A percentile compares a stretch with the other conserved stretches of the same genome.
Evolutionary conservation across 192 early-diverging fungal species (phyloP).

Genomic region (Dissophora globulifera): DNA sequence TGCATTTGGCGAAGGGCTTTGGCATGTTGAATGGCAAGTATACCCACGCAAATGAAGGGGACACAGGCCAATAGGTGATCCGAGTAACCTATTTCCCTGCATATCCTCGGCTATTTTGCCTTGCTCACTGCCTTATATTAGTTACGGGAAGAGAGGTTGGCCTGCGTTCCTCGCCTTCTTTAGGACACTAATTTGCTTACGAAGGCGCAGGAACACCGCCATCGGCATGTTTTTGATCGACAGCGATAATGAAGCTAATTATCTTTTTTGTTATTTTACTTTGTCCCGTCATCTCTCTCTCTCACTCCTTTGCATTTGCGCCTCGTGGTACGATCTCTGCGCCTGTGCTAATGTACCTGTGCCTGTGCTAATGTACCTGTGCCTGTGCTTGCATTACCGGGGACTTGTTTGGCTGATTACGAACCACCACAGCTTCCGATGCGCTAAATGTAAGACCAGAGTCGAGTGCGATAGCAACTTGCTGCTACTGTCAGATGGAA

Average conservation of each 20-base stretch:
- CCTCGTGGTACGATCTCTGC: too few species aligned
- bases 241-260: too few species aligned
- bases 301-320: background rate
- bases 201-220: too few species aligned
- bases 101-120: too few species aligned
- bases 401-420: background rate
- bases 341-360: background rate
- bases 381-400: background rate
- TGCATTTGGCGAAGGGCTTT: constrained; percentile 82
- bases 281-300: background rate
- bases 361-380: too few species aligned
- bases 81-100: background rate
- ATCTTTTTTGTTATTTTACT: constrained; percentile 18
- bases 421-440: constrained; percentile 69
- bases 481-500: constrained; percentile 80
- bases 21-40: constrained; percentile 84
- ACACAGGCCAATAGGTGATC: constrained; percentile 9
- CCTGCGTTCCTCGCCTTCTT: too few species aligned
- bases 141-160: too few species aligned
- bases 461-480: constrained; percentile 83
- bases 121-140: too few species aligned
- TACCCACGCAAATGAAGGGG: background rate
- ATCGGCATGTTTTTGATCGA: constrained; percentile 6
- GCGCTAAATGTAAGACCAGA: constrained; percentile 76
- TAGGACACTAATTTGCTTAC: too few species aligned